Conservation (phyloP, 2,329 filamentous ascomycete genomes). For the Trichophyton mentagrophytes region DNA sequence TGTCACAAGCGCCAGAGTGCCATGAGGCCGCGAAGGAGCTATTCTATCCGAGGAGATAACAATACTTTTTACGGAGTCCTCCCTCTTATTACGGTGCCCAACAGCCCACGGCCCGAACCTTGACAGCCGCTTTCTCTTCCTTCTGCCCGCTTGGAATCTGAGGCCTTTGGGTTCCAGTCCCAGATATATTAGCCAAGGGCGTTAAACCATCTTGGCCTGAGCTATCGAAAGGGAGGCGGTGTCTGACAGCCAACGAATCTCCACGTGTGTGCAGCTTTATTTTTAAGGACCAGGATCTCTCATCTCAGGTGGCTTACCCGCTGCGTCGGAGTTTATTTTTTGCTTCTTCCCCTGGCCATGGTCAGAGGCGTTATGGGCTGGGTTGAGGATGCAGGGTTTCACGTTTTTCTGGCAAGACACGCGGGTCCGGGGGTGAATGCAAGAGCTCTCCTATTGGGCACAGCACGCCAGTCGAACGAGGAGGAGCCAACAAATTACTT, state of each 20-base stretch:
- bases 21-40: not conserved
- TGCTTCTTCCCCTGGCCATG: not conserved
- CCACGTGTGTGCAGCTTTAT: not conserved
- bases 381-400: not conserved
- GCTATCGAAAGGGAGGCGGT: not conserved
- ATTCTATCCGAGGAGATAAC: not conserved
- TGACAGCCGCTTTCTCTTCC: not conserved
- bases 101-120: not conserved
- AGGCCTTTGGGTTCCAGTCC: too few relatives aligned
- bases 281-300: not conserved
- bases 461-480: not conserved
- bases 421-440: not conserved
- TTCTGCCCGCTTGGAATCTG: too few relatives aligned
- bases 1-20: not conserved
- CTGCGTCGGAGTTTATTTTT: not conserved
- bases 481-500: not conserved
- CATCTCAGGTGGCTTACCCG: not conserved
- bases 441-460: not conserved
- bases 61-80: not conserved
- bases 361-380: not conserved
- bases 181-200: too few relatives aligned
- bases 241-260: not conserved
- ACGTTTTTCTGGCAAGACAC: not conserved
- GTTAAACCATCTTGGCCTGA: not conserved
- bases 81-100: not conserved